These are phyloP conservation scores for Ascochyta viciae-villosae DNA, from an alignment of 2,329 filamentous ascomycete species.

Conservation along the genomic window DNA sequence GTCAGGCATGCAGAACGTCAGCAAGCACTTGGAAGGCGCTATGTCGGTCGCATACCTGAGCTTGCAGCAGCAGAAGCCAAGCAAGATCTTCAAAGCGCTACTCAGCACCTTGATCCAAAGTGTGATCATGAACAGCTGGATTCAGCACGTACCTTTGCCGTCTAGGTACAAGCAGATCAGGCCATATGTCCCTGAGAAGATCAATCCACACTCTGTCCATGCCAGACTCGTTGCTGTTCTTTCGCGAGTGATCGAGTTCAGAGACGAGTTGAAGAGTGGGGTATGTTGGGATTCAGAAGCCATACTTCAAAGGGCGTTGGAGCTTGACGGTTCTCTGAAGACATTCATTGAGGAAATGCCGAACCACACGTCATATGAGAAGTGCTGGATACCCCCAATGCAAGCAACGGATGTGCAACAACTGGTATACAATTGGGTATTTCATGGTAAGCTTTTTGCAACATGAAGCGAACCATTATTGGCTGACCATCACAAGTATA, in stretches of 20 bases:
- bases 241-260: conserved; percentile 25
- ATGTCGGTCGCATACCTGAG: conserved; percentile 32
- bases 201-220: conserved; percentile 16
- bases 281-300: conserved; percentile 1
- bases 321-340: conserved; percentile 24
- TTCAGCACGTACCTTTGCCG: conserved; percentile 31
- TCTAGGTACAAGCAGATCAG: conserved; percentile 21
- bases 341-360: conserved; percentile 27
- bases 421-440: conserved; percentile 29
- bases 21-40: conserved; percentile 39
- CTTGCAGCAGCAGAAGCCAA: conserved; percentile 22
- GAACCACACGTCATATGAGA: conserved; percentile 16
- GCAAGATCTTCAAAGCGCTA: conserved; percentile 19
- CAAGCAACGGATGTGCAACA: conserved; percentile 13
- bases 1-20: conserved; percentile 29
- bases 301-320: conserved; percentile 21
- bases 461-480: background rate
- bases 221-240: conserved; percentile 29
- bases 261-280: conserved; percentile 13
- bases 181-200: conserved; percentile 11
- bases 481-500: conserved; percentile 22
- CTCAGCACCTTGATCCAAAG: conserved; percentile 28
- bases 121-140: conserved; percentile 37
- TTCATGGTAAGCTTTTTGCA: conserved; percentile 21
- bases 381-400: conserved; percentile 9